Evolutionary conservation across 371 early-diverging fungal genomes (phyloP).

Genomic region (Dichotomocladium elegans): DNA sequence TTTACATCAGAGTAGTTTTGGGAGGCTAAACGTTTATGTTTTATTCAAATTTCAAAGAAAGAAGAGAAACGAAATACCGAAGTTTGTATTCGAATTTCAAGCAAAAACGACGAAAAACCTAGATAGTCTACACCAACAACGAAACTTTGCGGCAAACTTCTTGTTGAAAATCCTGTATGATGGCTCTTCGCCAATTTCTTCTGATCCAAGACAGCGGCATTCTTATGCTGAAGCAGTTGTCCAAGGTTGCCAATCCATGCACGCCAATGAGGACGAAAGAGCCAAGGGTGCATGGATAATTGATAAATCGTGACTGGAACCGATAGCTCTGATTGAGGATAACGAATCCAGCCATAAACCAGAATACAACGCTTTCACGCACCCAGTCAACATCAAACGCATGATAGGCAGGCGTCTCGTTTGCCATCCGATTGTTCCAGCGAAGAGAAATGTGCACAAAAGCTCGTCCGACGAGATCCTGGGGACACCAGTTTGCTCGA

Average conservation of each 20-base stretch:
- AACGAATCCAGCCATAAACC: conserved; percentile 1
- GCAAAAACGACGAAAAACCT: too few species aligned
- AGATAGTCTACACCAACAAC: too few species aligned
- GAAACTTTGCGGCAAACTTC: too few species aligned
- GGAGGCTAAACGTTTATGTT: too few species aligned
- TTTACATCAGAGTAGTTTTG: too few species aligned
- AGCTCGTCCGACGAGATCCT: neutral
- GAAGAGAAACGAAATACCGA: too few species aligned
- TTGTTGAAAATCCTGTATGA: too few species aligned
- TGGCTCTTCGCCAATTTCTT: neutral
- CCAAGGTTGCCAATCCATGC: conserved; percentile 1
- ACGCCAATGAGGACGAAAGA: conserved; percentile 3
- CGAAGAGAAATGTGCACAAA: neutral
- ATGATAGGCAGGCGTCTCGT: neutral
- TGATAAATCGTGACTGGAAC: neutral
- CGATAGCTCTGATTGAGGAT: conserved; percentile 4
- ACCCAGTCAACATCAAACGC: neutral
- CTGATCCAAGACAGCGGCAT: neutral
- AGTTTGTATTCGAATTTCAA: too few species aligned
- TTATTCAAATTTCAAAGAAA: too few species aligned
- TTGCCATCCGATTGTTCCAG: conserved; percentile 1
- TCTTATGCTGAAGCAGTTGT: neutral
- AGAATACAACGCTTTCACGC: conserved; percentile 1
- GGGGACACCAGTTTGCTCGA: neutral
- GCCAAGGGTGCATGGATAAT: conserved; percentile 1